Conservation (phyloP, 1,284 basidiomycete genomes). For the Cutaneotrichosporon sp. region DNA sequence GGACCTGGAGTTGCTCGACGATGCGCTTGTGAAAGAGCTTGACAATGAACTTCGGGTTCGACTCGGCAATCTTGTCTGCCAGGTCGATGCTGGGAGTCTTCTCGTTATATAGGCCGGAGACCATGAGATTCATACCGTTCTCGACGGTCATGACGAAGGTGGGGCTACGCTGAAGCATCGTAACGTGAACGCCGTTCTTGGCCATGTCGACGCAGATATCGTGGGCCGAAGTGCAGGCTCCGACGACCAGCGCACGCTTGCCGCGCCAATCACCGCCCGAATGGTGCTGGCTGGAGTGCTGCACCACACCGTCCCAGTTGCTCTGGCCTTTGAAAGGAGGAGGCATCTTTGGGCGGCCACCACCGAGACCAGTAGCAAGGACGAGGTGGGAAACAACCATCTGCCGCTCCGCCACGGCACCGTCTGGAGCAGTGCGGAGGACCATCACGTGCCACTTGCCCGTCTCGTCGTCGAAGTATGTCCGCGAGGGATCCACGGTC, state of each 20-base stretch:
- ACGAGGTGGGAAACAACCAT: conserved; percentile 54
- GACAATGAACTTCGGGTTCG: conserved; percentile 44
- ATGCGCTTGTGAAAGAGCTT: conserved; percentile 50
- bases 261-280: conserved; percentile 54
- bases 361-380: conserved; percentile 59
- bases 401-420: conserved; percentile 44
- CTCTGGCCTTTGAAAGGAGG: conserved; percentile 50
- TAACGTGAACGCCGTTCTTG: conserved; percentile 55
- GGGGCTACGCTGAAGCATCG: conserved; percentile 60
- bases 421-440: conserved; percentile 45
- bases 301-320: conserved; percentile 55
- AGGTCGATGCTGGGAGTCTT: conserved; percentile 50
- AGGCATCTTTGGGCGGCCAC: conserved; percentile 54
- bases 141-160: conserved; percentile 60
- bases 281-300: conserved; percentile 60
- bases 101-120: conserved; percentile 53
- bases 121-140: conserved; percentile 45
- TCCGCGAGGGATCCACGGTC: conserved; percentile 47
- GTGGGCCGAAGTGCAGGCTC: conserved; percentile 58
- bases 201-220: conserved; percentile 52
- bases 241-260: conserved; percentile 61
- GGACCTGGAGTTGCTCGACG: conserved; percentile 54
- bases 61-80: conserved; percentile 47
- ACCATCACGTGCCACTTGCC: conserved; percentile 58
- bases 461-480: conserved; percentile 51